Conservation (phyloP, 2,329 filamentous ascomycete species). For the Passalora sequoiae region DNA sequence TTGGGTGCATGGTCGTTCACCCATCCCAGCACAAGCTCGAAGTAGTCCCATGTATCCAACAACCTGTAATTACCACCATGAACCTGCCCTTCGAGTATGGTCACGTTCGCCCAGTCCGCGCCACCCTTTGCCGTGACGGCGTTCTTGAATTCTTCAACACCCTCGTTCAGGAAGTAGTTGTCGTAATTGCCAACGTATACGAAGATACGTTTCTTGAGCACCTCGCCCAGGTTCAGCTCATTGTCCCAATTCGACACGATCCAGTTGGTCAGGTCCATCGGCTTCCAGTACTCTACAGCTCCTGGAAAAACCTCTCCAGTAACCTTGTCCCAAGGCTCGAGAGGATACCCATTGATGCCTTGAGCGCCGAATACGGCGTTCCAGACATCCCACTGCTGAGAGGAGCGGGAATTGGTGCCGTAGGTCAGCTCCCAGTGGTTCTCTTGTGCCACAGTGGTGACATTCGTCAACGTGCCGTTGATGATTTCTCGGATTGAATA, state of each 20-base stretch:
- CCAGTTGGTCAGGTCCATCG: constrained; percentile 34
- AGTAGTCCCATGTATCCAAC: constrained; percentile 32
- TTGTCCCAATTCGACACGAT: constrained; percentile 34
- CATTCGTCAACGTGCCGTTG: constrained; percentile 25
- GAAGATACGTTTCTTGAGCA: constrained; percentile 31
- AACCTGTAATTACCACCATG: constrained; percentile 36
- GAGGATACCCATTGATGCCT: constrained; percentile 36
- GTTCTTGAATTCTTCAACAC: constrained; percentile 35
- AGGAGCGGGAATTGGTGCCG: constrained; percentile 34
- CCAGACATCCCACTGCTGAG: constrained; percentile 37
- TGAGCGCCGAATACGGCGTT: constrained; percentile 37
- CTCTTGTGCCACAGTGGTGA: constrained; percentile 26
- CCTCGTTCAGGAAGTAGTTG: constrained; percentile 37
- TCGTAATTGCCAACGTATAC: constrained; percentile 37
- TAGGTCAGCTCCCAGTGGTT: constrained; percentile 39
- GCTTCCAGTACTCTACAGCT: constrained; percentile 36
- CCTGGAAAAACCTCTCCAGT: constrained; percentile 37
- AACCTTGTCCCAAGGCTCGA: constrained; percentile 38
- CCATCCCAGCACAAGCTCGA: constrained; percentile 32
- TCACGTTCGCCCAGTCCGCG: constrained; percentile 36
- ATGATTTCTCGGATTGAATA: constrained; percentile 30
- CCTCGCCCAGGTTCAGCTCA: constrained; percentile 32
- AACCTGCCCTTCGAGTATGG: constrained; percentile 28
- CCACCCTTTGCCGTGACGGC: constrained; percentile 32
- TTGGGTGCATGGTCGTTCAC: constrained; percentile 32